Evolutionary conservation across 2,329 filamentous ascomycete genomes (phyloP).

Genomic region (Acephala macrosclerotiorum): DNA sequence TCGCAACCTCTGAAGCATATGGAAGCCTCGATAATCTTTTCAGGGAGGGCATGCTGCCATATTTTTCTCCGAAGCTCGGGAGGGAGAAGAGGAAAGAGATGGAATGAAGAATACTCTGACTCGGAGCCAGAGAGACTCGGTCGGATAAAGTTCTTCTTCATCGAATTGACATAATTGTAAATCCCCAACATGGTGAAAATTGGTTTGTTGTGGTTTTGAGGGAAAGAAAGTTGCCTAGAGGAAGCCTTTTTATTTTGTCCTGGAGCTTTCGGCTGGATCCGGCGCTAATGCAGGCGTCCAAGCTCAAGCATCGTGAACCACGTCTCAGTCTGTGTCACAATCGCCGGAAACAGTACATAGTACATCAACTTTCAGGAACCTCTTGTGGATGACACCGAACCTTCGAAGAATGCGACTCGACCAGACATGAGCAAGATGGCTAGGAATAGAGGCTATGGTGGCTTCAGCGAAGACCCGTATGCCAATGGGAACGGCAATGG

Average conservation of each 20-base stretch:
- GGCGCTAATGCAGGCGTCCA: slow-evolving; percentile 14
- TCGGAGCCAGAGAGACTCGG: slow-evolving; percentile 3
- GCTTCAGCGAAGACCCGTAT: slow-evolving; percentile 41
- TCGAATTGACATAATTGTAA: background rate
- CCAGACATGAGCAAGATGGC: slow-evolving; percentile 39
- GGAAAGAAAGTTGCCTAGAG: slow-evolving; percentile 5
- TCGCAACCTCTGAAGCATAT: slow-evolving; percentile 14
- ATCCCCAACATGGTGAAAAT: slow-evolving; percentile 2
- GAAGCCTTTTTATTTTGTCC: background rate
- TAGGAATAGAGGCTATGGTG: slow-evolving; percentile 42
- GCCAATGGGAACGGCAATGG: slow-evolving; percentile 38
- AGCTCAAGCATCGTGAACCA: slow-evolving; percentile 2
- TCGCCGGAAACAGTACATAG: background rate
- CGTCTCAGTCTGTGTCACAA: slow-evolving; percentile 8
- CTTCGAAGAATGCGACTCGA: slow-evolving; percentile 31
- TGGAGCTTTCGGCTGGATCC: slow-evolving; percentile 15
- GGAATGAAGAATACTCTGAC: slow-evolving; percentile 17
- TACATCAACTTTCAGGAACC: background rate
- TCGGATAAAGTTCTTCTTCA: background rate
- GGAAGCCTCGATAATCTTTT: slow-evolving; percentile 26
- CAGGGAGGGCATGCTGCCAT: slow-evolving; percentile 24
- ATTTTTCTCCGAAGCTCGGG: slow-evolving; percentile 30
- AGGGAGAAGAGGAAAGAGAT: slow-evolving; percentile 27
- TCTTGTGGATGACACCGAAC: slow-evolving; percentile 34
- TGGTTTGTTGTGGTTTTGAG: background rate